phyloP scores from a whole-genome alignment of 1,284 basidiomycete genomes.

The Ganoderma boninense region DNA sequence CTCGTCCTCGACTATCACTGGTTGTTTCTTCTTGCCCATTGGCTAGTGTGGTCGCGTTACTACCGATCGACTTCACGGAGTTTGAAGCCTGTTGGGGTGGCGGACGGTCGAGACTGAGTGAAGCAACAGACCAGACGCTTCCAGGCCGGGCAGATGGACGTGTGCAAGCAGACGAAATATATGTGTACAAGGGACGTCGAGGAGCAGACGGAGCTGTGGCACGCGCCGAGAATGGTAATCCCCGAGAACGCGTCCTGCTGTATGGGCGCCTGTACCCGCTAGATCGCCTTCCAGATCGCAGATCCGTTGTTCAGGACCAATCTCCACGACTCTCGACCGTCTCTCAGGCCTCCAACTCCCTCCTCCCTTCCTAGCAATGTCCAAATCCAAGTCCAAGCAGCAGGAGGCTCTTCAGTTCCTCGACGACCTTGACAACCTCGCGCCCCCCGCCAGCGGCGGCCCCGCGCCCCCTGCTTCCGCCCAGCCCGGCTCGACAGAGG shows the following conservation, averaged over 20 bases:
- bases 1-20: background rate
- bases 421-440: constrained; percentile 87
- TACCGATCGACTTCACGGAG: background rate
- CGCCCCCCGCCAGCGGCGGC: constrained; percentile 44
- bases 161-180: background rate
- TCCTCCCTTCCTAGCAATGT: constrained; percentile 30
- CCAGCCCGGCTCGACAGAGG: constrained; percentile 46
- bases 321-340: background rate
- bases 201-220: background rate
- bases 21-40: constrained; percentile 6
- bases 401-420: constrained; percentile 91
- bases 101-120: background rate
- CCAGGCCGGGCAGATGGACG: background rate
- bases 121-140: background rate
- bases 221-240: background rate
- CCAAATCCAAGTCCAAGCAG: constrained; percentile 82
- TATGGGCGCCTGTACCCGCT: constrained; percentile 6
- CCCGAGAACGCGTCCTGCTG: constrained; percentile 1
- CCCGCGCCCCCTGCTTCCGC: constrained; percentile 27
- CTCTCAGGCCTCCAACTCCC: background rate
- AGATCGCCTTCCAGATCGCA: background rate
- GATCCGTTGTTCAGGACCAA: background rate
- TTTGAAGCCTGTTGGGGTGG: background rate
- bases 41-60: background rate
- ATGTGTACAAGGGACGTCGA: background rate